Conservation (phyloP, 768 basidiomycete species). For the Leccinum rimulosum region DNA sequence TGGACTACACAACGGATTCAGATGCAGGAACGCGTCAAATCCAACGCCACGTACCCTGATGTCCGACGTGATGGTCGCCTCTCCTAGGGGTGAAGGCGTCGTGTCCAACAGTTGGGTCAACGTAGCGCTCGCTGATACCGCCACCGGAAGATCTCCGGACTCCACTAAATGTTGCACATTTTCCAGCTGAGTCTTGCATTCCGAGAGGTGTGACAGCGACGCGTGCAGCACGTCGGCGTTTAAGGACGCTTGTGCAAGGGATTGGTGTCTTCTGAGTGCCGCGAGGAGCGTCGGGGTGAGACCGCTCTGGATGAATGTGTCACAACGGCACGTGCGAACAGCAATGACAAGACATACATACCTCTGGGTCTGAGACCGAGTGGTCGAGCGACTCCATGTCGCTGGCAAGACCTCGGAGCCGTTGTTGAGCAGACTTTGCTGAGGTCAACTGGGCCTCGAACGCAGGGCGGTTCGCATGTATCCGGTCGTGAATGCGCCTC, state of each 20-base stretch:
- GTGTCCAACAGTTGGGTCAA: slow-evolving; percentile 45
- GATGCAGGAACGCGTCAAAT: neutral
- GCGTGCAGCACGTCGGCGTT: slow-evolving; percentile 52
- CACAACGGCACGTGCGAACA: slow-evolving; percentile 5
- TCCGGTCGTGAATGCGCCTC: slow-evolving; percentile 70
- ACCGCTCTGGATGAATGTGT: slow-evolving; percentile 51
- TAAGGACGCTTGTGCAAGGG: slow-evolving; percentile 58
- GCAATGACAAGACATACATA: slow-evolving; percentile 29
- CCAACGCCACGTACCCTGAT: slow-evolving; percentile 49
- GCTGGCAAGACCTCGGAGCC: slow-evolving; percentile 46
- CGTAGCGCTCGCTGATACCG: slow-evolving; percentile 43
- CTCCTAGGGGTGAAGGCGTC: slow-evolving; percentile 50
- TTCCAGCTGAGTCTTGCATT: slow-evolving; percentile 48
- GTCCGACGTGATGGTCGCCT: slow-evolving; percentile 51
- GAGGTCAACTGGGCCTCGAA: slow-evolving; percentile 65
- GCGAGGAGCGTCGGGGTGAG: slow-evolving; percentile 58
- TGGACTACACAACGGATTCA: slow-evolving; percentile 40
- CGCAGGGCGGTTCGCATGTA: slow-evolving; percentile 57
- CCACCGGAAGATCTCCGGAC: slow-evolving; percentile 62
- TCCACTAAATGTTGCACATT: slow-evolving; percentile 46
- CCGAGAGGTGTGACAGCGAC: slow-evolving; percentile 53
- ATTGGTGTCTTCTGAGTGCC: slow-evolving; percentile 56
- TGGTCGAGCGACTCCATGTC: slow-evolving; percentile 53
- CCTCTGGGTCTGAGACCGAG: slow-evolving; percentile 58
- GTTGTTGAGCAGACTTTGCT: slow-evolving; percentile 62